Evolutionary conservation across 2,329 filamentous ascomycete genomes (phyloP).

Genomic region (Bipolaris zeicola): DNA sequence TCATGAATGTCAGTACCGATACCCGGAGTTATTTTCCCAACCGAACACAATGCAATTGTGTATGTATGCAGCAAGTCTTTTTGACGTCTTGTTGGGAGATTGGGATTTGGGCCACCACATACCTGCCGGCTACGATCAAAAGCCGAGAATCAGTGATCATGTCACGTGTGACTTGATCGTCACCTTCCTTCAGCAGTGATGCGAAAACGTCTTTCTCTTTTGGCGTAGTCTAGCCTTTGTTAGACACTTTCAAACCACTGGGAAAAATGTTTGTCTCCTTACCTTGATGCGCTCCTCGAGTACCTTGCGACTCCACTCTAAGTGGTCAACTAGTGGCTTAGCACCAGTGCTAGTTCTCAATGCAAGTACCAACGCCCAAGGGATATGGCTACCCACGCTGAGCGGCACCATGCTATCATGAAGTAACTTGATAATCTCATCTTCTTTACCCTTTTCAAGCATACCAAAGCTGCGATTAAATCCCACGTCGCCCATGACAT

Average conservation of each 20-base stretch:
- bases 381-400: constrained; percentile 29
- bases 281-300: constrained; percentile 37
- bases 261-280: neutral
- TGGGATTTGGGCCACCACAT: neutral
- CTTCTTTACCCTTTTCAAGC: constrained; percentile 38
- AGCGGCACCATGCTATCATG: constrained; percentile 32
- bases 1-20: neutral
- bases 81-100: neutral
- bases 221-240: constrained; percentile 24
- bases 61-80: neutral
- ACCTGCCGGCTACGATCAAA: constrained; percentile 41
- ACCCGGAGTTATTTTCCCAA: neutral
- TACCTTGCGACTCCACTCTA: constrained; percentile 31
- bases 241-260: neutral
- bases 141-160: constrained; percentile 37
- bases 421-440: constrained; percentile 32
- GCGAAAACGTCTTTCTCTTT: constrained; percentile 38
- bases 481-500: constrained; percentile 56
- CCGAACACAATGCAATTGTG: too few relatives aligned
- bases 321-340: constrained; percentile 30
- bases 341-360: constrained; percentile 24
- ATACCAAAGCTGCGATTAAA: constrained; percentile 52
- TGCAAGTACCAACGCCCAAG: constrained; percentile 28
- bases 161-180: constrained; percentile 26
- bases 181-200: constrained; percentile 29